Base-by-base conservation (phyloP, 768 basidiomycete genomes). In the Suillus subluteus region DNA sequence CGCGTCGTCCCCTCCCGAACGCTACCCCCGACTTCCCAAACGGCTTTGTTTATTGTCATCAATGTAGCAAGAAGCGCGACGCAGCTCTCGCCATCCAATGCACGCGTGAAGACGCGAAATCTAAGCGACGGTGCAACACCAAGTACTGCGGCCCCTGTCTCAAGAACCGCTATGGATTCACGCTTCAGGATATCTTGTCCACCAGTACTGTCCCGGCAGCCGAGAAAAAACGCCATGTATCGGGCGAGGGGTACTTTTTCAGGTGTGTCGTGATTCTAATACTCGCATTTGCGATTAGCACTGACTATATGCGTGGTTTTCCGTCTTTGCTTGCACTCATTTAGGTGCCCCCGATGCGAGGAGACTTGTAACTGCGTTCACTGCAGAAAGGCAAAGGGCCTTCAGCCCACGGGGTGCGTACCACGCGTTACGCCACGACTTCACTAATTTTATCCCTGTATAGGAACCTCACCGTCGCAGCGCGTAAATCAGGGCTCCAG, bases 71-170 rank as follows among this genome's bases (percentile, higher is more conserved):
- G 73, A 90, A 88, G 70, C 86, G 87, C 62, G 87, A 86, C 69
- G 72, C 26, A 30, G 6, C 58, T 83, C 82, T 67, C n/a, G 67
- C 70, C 38, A 30, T 83, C 26, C 81, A 74, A 15, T 84, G 83
- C 66, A 84, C 84, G 2, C 66, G 71, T 2, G 74, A 73, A 64
- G 71, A 68, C 65, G 61, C 65, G 71, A 75, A 74, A 66, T 75
- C 78, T 69, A 43, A 71, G 58, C 80, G 80, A 65, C 81, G 81
- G 32, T 92, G 91, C 75, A 79, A 74, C 40, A 78, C 79, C 63
- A 88, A 87, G 72, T 91, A 87, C 69, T 93, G 91, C 78, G 83
- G 80, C 56, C 66, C 80, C 3, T 93, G 92, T 69, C 81, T 94
- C 69, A 87, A 83, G 75, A 91, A 89, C 71, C 81, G 87, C 46